These are phyloP conservation scores for Penicillium glabrum DNA, from an alignment of 2,329 filamentous ascomycete genomes.

Conservation along the genomic window DNA sequence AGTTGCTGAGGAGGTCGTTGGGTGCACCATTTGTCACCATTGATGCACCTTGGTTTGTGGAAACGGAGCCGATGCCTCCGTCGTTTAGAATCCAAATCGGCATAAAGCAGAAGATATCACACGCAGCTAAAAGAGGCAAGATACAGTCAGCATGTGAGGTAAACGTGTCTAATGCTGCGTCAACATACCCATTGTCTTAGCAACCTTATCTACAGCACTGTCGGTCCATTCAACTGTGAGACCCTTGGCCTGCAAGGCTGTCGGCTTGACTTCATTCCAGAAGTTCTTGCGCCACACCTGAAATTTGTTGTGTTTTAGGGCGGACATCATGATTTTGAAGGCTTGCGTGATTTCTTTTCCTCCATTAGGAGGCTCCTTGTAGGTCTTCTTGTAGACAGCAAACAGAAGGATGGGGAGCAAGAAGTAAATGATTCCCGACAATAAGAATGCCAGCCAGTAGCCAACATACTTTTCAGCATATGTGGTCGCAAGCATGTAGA, in stretches of 20 bases:
- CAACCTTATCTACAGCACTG: constrained; percentile 37
- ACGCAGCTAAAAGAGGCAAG: constrained; percentile 20
- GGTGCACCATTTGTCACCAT: constrained; percentile 52
- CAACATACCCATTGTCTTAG: constrained; percentile 23
- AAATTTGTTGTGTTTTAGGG: constrained; percentile 34
- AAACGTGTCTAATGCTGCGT: constrained; percentile 1
- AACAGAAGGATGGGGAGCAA: constrained; percentile 35
- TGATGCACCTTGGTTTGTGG: constrained; percentile 51
- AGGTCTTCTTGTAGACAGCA: constrained; percentile 34
- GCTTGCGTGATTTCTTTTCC: constrained; percentile 32
- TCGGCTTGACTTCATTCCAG: constrained; percentile 37
- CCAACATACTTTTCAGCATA: constrained; percentile 37
- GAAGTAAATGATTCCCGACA: constrained; percentile 35
- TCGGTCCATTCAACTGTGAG: constrained; percentile 35
- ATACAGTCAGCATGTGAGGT: neutral
- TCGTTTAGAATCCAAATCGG: constrained; percentile 42
- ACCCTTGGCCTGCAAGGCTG: constrained; percentile 27
- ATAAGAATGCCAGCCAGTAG: constrained; percentile 38
- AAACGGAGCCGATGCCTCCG: constrained; percentile 52
- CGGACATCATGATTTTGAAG: constrained; percentile 33
- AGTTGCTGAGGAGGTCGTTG: constrained; percentile 53
- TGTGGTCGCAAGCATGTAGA: constrained; percentile 37
- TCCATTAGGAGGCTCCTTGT: constrained; percentile 33
- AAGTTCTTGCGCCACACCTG: constrained; percentile 34
- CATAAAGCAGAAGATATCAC: constrained; percentile 39